A percentile compares a stretch with the other conserved stretches of the same genome.
Evolutionary conservation across 441 rosid species (phyloP).

Genomic region (Viola pubescens): DNA sequence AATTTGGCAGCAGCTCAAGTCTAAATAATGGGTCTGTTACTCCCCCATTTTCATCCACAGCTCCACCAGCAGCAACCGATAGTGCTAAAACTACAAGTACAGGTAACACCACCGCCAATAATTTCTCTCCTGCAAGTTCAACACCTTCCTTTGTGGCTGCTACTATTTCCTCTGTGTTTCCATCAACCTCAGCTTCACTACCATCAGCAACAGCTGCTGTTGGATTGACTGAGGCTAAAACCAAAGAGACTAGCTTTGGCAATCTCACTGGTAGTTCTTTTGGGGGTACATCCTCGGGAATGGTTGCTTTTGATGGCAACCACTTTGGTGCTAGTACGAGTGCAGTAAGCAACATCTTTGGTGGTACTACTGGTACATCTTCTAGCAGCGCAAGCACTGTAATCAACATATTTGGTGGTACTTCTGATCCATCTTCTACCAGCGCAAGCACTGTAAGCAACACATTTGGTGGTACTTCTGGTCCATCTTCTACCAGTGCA

Average conservation of each 20-base stretch:
- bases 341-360: constrained; percentile 27
- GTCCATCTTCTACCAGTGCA: constrained; percentile 25
- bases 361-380: constrained; percentile 26
- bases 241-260: constrained; percentile 26
- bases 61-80: constrained; percentile 23
- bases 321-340: constrained; percentile 14
- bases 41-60: constrained; percentile 23
- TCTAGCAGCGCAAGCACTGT: constrained; percentile 24
- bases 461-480: constrained; percentile 28
- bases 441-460: constrained; percentile 23
- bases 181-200: constrained; percentile 28
- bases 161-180: constrained; percentile 21
- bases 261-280: constrained; percentile 24
- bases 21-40: constrained; percentile 38
- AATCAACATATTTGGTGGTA: constrained; percentile 25
- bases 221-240: constrained; percentile 34
- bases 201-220: constrained; percentile 23
- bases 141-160: constrained; percentile 37
- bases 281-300: constrained; percentile 27
- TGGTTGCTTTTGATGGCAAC: no score
- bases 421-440: constrained; percentile 15
- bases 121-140: constrained; percentile 17
- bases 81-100: constrained; percentile 15
- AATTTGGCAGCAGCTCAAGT: constrained; percentile 32
- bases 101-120: constrained; percentile 16